A percentile compares a stretch with the other conserved stretches of the same genome.
phyloP scores from a whole-genome alignment of 2,329 filamentous ascomycete genomes.

The Ophiosphaerella herpotricha region DNA sequence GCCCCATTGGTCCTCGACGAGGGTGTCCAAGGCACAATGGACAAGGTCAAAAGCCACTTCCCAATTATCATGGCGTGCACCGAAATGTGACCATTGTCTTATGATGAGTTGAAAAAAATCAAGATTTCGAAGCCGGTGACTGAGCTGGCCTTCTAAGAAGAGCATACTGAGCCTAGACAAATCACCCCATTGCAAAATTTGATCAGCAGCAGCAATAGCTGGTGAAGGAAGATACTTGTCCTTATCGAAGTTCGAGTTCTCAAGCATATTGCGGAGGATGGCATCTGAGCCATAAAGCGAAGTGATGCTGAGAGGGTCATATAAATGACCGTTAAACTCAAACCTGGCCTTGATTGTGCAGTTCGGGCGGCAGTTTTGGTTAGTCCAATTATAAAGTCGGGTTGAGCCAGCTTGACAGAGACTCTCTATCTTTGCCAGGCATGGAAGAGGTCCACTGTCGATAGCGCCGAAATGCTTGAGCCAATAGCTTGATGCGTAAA shows the following conservation, averaged over 20 bases:
- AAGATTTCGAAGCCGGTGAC: constrained; percentile 8
- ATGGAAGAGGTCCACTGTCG: too few relatives aligned
- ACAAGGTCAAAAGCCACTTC: constrained; percentile 8
- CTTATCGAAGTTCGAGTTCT: constrained; percentile 6
- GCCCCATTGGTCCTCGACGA: constrained; percentile 10
- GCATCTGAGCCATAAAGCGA: constrained; percentile 10
- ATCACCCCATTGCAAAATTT: constrained; percentile 14
- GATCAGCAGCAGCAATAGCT: constrained; percentile 8
- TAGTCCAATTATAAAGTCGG: too few relatives aligned
- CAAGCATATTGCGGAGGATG: constrained; percentile 8
- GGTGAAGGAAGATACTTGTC: constrained; percentile 8
- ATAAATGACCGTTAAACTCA: constrained; percentile 12
- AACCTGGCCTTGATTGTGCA: neutral
- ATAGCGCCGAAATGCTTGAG: too few relatives aligned
- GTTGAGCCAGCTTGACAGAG: too few relatives aligned
- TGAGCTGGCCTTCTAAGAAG: constrained; percentile 6
- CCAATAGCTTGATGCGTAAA: neutral
- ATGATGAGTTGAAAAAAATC: constrained; percentile 12
- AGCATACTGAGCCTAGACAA: constrained; percentile 9
- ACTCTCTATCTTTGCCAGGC: too few relatives aligned
- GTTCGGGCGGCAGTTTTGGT: too few relatives aligned
- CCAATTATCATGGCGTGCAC: constrained; percentile 8
- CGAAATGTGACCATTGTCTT: constrained; percentile 1
- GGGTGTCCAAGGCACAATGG: constrained; percentile 2
- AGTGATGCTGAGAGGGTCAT: constrained; percentile 13